Evolutionary conservation across 2,329 filamentous ascomycete genomes (phyloP).

Genomic region (Epichloe coenophiala): DNA sequence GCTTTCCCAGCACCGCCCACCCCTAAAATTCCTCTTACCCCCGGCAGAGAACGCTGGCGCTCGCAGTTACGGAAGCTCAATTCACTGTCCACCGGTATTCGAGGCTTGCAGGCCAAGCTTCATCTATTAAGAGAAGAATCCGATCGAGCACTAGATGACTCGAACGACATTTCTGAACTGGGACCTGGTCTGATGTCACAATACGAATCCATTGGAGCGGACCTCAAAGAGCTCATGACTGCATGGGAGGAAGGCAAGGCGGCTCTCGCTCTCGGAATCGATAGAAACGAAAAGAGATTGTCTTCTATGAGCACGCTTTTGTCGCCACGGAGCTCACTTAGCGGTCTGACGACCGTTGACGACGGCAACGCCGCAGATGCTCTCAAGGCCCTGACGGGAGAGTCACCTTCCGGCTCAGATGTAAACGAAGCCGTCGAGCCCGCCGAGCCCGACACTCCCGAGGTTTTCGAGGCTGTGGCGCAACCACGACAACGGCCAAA

Average conservation of each 20-base stretch:
- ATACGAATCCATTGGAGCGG: conserved; percentile 86
- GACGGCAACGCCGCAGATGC: conserved; percentile 44
- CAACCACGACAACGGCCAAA: conserved; percentile 44
- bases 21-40: conserved; percentile 49
- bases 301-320: conserved; percentile 47
- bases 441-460: conserved; percentile 53
- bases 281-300: conserved; percentile 61
- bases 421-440: conserved; percentile 42
- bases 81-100: conserved; percentile 77
- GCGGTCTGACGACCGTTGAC: conserved; percentile 52
- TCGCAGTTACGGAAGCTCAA: conserved; percentile 80
- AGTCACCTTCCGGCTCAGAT: conserved; percentile 40
- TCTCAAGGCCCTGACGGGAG: conserved; percentile 65
- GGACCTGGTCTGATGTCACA: conserved; percentile 70
- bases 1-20: conserved; percentile 41
- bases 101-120: conserved; percentile 87
- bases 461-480: conserved; percentile 86
- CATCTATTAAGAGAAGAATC: conserved; percentile 85
- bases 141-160: conserved; percentile 61
- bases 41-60: conserved; percentile 71
- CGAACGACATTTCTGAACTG: conserved; percentile 59
- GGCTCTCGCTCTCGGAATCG: conserved; percentile 69
- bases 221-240: conserved; percentile 65
- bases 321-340: conserved; percentile 49
- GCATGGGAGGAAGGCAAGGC: conserved; percentile 82